Evolutionary conservation across 345 rosid genomes (phyloP).

Genomic region (Linum trigynum): DNA sequence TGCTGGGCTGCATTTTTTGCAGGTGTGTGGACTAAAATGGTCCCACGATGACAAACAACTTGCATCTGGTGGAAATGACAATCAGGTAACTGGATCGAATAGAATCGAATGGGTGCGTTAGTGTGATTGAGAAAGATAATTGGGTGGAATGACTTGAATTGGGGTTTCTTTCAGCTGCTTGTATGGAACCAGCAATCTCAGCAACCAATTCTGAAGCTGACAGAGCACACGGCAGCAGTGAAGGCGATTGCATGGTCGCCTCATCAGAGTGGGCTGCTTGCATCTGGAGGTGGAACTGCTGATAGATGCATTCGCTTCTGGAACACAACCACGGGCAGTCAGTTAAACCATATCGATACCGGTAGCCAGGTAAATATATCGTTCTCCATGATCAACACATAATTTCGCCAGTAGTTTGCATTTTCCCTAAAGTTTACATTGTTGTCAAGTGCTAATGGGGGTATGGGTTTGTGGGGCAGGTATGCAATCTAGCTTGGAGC

Average conservation of each 20-base stretch:
- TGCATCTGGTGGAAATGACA: constrained; percentile 97
- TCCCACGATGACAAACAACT: constrained; percentile 95
- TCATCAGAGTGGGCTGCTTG: constrained; percentile 86
- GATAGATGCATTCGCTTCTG: constrained; percentile 93
- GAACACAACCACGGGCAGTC: constrained; percentile 89
- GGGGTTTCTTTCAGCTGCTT: constrained; percentile 42
- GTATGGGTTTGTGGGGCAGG: constrained; percentile 24
- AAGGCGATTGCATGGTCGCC: constrained; percentile 99
- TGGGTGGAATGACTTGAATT: not conserved
- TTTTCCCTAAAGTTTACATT: not conserved
- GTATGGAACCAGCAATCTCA: constrained; percentile 96
- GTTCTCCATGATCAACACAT: not conserved
- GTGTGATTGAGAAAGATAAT: not conserved
- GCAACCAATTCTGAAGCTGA: constrained; percentile 59
- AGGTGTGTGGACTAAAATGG: constrained; percentile 94
- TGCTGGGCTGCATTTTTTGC: constrained; percentile 7
- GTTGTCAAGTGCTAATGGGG: not conserved
- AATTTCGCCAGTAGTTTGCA: no score
- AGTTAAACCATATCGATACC: constrained; percentile 72
- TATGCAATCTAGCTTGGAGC: constrained; percentile 96
- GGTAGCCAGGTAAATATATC: constrained; percentile 64
- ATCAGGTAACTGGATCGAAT: constrained; percentile 45
- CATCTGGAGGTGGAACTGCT: constrained; percentile 98
- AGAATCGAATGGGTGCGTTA: not conserved
- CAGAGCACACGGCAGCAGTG: constrained; percentile 97